A percentile compares a stretch with the other conserved stretches of the same genome.
Evolutionary conservation across 2,329 filamentous ascomycete species (phyloP).

Genomic region (Aureobasidium pullulans): DNA sequence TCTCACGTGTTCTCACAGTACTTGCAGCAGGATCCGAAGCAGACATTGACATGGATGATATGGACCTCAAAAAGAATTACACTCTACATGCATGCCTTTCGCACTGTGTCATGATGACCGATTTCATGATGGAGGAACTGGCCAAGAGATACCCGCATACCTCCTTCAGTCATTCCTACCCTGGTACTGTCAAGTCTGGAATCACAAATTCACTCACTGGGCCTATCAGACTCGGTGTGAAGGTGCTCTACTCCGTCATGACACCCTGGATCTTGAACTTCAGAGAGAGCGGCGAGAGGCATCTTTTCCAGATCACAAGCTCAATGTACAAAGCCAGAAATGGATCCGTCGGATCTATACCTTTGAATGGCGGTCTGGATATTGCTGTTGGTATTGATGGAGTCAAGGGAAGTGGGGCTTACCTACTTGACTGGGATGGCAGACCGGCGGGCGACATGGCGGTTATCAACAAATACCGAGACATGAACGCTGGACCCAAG

Average conservation of each 20-base stretch:
- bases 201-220: slow-evolving; percentile 32
- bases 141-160: slow-evolving; percentile 39
- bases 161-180: slow-evolving; percentile 44
- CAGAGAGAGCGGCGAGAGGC: slow-evolving; percentile 39
- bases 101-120: slow-evolving; percentile 41
- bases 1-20: slow-evolving; percentile 51
- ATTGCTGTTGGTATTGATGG: slow-evolving; percentile 25
- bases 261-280: slow-evolving; percentile 32
- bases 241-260: slow-evolving; percentile 30
- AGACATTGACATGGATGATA: slow-evolving; percentile 39
- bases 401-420: slow-evolving; percentile 28
- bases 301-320: slow-evolving; percentile 35
- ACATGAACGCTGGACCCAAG: slow-evolving; percentile 24
- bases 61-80: slow-evolving; percentile 35
- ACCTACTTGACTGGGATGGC: slow-evolving; percentile 32
- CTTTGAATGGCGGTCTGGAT: slow-evolving; percentile 23
- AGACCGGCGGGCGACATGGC: slow-evolving; percentile 27
- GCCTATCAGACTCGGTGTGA: slow-evolving; percentile 26
- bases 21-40: slow-evolving; percentile 48
- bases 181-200: slow-evolving; percentile 41
- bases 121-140: slow-evolving; percentile 47
- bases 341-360: slow-evolving; percentile 22
- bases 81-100: slow-evolving; percentile 30
- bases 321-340: slow-evolving; percentile 25
- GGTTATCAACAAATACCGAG: slow-evolving; percentile 26